Evolutionary conservation across 1,139 yeast species (phyloP).

Genomic region (Scheffersomyces titani): DNA sequence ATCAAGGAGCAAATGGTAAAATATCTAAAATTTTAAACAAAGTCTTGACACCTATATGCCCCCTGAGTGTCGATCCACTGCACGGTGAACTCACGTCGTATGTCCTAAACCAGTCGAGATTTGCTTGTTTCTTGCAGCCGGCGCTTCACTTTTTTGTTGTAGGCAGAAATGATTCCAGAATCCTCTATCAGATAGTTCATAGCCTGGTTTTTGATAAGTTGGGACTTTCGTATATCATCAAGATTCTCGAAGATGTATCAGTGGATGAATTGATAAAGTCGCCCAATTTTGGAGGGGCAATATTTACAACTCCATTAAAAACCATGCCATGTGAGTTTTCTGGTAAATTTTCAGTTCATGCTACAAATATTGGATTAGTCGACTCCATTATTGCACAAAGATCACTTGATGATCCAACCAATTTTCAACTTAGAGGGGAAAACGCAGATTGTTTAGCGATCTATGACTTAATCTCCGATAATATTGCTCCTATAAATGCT

Average conservation of each 20-base stretch:
- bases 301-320: conserved; percentile 13
- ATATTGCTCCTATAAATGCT: conserved; percentile 15
- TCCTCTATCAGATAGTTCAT: background rate
- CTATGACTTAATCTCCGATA: conserved; percentile 6
- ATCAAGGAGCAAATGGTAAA: conserved; percentile 10
- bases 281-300: conserved; percentile 16
- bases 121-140: background rate
- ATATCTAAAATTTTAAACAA: conserved; percentile 60
- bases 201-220: background rate
- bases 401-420: conserved; percentile 9
- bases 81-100: background rate
- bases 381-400: conserved; percentile 13
- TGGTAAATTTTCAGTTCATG: conserved; percentile 11
- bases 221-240: background rate
- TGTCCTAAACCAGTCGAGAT: background rate
- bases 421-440: conserved; percentile 11
- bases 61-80: background rate
- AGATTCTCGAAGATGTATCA: background rate
- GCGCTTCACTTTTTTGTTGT: background rate
- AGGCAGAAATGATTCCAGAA: background rate
- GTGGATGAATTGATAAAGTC: conserved; percentile 5
- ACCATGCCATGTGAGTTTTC: conserved; percentile 9
- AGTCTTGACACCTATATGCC: conserved; percentile 10
- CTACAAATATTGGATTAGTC: conserved; percentile 13
- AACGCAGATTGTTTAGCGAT: conserved; percentile 18